phyloP scores from a whole-genome alignment of 805 yeast genomes.

The Yarrowia divulgata region DNA sequence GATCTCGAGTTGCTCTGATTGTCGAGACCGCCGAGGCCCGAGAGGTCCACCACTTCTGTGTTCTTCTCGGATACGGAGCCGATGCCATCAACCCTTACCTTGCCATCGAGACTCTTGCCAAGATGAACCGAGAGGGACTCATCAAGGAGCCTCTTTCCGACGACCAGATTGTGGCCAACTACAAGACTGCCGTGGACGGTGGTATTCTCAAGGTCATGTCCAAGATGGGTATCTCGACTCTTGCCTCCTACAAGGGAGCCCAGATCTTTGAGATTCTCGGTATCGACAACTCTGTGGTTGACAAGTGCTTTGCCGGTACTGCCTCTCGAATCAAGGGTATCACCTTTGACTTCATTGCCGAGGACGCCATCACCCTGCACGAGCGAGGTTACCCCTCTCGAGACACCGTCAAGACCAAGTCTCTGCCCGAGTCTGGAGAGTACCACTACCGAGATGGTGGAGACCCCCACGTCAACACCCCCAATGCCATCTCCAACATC shows the following conservation, averaged over 20 bases:
- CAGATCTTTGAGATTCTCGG: conserved; percentile 98
- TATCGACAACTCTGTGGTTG: conserved; percentile 92
- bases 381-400: conserved; percentile 90
- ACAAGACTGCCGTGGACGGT: conserved; percentile 82
- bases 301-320: conserved; percentile 95
- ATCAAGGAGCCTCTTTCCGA: conserved; percentile 58
- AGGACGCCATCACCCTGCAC: conserved; percentile 93
- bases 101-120: conserved; percentile 85
- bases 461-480: conserved; percentile 92
- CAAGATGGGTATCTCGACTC: conserved; percentile 98
- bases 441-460: conserved; percentile 99
- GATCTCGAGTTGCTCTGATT: conserved; percentile 91
- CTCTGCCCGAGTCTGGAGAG: conserved; percentile 94
- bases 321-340: conserved; percentile 96
- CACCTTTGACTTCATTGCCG: conserved; percentile 94
- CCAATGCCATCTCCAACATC: conserved; percentile 90
- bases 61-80: conserved; percentile 94
- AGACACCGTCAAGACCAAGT: conserved; percentile 69
- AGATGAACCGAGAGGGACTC: conserved; percentile 82
- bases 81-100: conserved; percentile 95
- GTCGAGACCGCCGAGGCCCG: conserved; percentile 97
- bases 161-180: conserved; percentile 72
- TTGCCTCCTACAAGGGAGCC: conserved; percentile 98
- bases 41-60: conserved; percentile 96
- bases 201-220: conserved; percentile 98